A percentile compares a stretch with the other conserved stretches of the same genome.
These are phyloP conservation scores for Litsea cubeba DNA, from an alignment of 164 flowering plant genomes.

Conservation along the genomic window DNA sequence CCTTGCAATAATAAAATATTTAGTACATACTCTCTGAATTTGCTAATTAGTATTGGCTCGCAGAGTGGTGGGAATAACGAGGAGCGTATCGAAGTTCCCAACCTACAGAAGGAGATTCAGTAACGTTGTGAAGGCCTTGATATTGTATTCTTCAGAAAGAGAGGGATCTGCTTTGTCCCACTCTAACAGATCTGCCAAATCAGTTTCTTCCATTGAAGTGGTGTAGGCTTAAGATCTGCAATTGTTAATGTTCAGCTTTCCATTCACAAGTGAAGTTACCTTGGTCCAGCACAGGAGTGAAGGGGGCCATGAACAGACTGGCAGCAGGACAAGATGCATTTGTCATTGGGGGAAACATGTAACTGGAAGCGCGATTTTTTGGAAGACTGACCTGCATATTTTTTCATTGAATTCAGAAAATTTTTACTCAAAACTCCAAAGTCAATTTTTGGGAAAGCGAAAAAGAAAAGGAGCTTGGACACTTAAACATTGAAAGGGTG, in stretches of 20 bases:
- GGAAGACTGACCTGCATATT: not conserved
- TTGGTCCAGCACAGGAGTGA: not conserved
- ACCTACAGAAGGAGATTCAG: slow-evolving; percentile 69
- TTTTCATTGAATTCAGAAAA: not conserved
- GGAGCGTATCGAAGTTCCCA: slow-evolving; percentile 71
- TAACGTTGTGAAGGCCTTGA: slow-evolving; percentile 55
- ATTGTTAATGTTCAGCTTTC: not conserved
- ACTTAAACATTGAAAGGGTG: not conserved
- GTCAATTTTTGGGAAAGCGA: not conserved
- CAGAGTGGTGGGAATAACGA: slow-evolving; percentile 71
- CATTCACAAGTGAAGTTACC: not conserved
- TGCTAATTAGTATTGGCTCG: slow-evolving; percentile 10
- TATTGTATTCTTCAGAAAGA: slow-evolving; percentile 29
- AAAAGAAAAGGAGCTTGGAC: not conserved
- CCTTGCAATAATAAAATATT: not conserved
- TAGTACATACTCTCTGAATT: not conserved
- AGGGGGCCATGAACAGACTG: not conserved
- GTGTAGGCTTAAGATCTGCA: slow-evolving; percentile 13
- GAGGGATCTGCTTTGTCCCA: slow-evolving; percentile 20
- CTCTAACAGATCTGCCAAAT: slow-evolving; percentile 21
- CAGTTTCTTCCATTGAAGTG: slow-evolving; percentile 21
- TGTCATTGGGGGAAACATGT: not conserved
- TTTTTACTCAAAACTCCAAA: not conserved
- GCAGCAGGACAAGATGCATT: not conserved
- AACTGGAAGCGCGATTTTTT: not conserved